These are phyloP conservation scores for Sporothrix pallida DNA, from an alignment of 2,329 filamentous ascomycete genomes.

Conservation along the genomic window DNA sequence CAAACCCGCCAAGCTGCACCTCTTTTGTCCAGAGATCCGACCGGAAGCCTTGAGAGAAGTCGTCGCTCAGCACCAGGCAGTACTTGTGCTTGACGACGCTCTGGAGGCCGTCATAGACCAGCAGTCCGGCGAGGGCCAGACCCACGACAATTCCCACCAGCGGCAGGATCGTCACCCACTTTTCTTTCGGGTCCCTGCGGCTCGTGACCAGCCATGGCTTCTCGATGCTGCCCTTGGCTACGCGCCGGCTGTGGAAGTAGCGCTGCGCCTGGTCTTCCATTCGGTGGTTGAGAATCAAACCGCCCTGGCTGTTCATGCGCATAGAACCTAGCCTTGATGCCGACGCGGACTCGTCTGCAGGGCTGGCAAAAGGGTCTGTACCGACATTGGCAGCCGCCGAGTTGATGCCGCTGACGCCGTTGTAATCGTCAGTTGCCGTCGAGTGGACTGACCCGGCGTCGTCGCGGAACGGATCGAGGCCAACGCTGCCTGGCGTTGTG, in stretches of 20 bases:
- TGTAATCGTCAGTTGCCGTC: slow-evolving; percentile 23
- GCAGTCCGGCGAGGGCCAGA: slow-evolving; percentile 68
- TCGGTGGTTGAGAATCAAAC: slow-evolving; percentile 35
- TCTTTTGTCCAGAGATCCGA: slow-evolving; percentile 73
- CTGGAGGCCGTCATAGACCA: slow-evolving; percentile 75
- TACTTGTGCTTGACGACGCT: slow-evolving; percentile 78
- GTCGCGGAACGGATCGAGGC: slow-evolving; percentile 51
- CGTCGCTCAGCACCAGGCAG: slow-evolving; percentile 69
- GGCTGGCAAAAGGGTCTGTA: slow-evolving; percentile 56
- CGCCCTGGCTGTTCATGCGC: slow-evolving; percentile 51
- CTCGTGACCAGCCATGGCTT: slow-evolving; percentile 75
- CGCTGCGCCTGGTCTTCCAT: slow-evolving; percentile 52
- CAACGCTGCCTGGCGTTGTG: neutral
- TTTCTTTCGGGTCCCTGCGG: slow-evolving; percentile 72
- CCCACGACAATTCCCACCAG: slow-evolving; percentile 73
- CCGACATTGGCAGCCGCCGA: slow-evolving; percentile 41
- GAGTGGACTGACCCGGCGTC: slow-evolving; percentile 46
- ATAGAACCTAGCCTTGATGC: slow-evolving; percentile 34
- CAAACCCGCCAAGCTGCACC: slow-evolving; percentile 75
- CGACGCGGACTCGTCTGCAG: slow-evolving; percentile 35
- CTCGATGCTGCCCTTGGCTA: slow-evolving; percentile 74
- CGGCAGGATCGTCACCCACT: slow-evolving; percentile 84
- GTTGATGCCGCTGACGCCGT: neutral
- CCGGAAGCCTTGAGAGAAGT: slow-evolving; percentile 66
- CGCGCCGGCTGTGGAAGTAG: slow-evolving; percentile 76